Conservation (phyloP, 1,284 basidiomycete species). For the Ganoderma multipileum region DNA sequence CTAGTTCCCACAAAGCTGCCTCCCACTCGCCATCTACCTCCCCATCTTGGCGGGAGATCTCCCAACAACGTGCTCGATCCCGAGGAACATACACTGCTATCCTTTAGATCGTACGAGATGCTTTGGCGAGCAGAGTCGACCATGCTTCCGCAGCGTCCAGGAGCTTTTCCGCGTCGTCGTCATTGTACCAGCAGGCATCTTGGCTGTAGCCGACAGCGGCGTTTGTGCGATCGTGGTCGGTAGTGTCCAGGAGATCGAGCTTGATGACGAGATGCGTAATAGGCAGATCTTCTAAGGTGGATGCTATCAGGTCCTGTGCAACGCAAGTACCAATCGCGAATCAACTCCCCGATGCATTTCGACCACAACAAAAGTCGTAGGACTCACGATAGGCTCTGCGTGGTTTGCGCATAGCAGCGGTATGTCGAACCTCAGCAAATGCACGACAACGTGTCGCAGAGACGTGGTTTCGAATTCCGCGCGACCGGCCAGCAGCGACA, state of each 20-base stretch:
- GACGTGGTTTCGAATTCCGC: background rate
- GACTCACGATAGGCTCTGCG: background rate
- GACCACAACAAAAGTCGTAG: background rate
- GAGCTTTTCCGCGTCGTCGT: background rate
- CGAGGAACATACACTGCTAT: background rate
- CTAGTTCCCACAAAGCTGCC: background rate
- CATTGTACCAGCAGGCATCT: background rate
- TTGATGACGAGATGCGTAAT: conserved; percentile 1
- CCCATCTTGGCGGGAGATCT: background rate
- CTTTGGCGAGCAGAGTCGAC: background rate
- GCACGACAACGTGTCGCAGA: background rate
- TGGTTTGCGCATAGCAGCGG: background rate
- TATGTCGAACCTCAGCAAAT: background rate
- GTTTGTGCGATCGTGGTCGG: background rate
- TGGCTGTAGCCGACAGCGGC: background rate
- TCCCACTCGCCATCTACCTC: background rate
- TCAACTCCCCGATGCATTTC: background rate
- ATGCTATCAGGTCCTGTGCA: background rate
- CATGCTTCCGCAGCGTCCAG: background rate
- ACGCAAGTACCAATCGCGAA: no score
- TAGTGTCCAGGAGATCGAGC: background rate
- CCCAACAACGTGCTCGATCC: background rate
- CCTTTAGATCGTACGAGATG: background rate
- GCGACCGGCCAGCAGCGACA: background rate
- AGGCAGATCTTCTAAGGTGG: background rate